Base-by-base conservation (phyloP, 2,329 filamentous ascomycete genomes). In the Curvularia verruculosa region DNA sequence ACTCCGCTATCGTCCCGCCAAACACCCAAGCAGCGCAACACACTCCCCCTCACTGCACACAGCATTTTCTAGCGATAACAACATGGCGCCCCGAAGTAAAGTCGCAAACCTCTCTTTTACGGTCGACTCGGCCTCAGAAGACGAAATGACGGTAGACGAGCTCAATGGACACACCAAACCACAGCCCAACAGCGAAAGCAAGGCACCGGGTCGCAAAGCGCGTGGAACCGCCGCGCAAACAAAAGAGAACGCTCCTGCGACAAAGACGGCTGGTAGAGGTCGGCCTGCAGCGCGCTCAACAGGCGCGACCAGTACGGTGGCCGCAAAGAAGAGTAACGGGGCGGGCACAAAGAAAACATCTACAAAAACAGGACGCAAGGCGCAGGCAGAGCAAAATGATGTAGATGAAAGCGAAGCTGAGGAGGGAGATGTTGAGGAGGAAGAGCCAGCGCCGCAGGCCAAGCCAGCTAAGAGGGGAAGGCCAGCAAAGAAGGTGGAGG, bases 401-500 rank as follows among this genome's bases (percentile, higher is more conserved):
- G 63, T 69, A 29, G 71, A 75, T 48, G 75, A 63, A n/a, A 80
- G 76, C 65, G 80, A 82, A 23, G 77, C 73, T 3, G 77, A 80
- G 54, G 79, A 81, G 45, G 76, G 76, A 18, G 80, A 81, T 19
- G 78, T 78, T 43, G 74, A 68, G 3, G 71, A 66, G 6, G 67
- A 72, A 3, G 61, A 63, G 19, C 49, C 54, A n/a, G 64, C 52
- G 10, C 63, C 58, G 36, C 63, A 64, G 9, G 58, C 61, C 39
- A 66, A 73, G 65, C 63, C 66, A 37, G 59, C 61, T 18, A 75
- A 73, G 67, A 61, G 69, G 34, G 65, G 68, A 37, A 67, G 65
- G 45, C 63, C 65, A 43, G 65, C 68, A 24, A 94, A 85, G 23
- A 90, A 78, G 47, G 58, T 54, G 31, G 61, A 59, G 8, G 65